phyloP scores from a whole-genome alignment of 2,329 filamentous ascomycete genomes.

The Berkeleyomyces basicola region DNA sequence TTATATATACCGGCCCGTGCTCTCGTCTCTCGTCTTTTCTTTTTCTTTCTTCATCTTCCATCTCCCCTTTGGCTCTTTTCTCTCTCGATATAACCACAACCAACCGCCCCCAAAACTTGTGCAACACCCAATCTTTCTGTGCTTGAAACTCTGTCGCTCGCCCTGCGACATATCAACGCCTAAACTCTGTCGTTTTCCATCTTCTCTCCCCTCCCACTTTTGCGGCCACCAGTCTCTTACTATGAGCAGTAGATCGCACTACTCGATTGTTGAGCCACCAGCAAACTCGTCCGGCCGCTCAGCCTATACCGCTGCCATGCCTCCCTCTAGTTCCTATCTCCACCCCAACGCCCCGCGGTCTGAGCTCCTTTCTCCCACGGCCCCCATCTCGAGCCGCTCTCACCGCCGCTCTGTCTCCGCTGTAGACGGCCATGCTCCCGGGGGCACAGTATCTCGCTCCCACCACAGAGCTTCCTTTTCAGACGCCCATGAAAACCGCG shows the following conservation, averaged over 20 bases:
- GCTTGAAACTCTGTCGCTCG: no score
- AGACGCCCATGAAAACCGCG: neutral
- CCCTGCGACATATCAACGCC: neutral
- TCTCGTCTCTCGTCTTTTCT: neutral
- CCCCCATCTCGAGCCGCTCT: conserved; percentile 18
- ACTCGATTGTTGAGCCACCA: conserved; percentile 7
- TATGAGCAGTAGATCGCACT: conserved; percentile 12
- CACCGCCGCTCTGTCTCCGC: conserved; percentile 13
- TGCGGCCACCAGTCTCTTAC: neutral
- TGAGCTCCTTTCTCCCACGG: conserved; percentile 16
- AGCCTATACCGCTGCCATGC: neutral
- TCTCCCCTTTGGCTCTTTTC: neutral
- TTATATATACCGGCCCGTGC: conserved; percentile 2
- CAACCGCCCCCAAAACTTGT: neutral
- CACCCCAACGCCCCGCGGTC: conserved; percentile 7
- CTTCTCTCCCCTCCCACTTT: neutral
- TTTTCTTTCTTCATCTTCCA: neutral
- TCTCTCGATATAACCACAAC: neutral
- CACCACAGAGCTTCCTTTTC: conserved; percentile 13
- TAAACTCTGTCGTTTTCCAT: neutral
- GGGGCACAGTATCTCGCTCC: conserved; percentile 16
- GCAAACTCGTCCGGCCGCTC: neutral
- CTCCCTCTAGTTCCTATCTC: conserved; percentile 1
- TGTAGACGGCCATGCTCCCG: neutral
- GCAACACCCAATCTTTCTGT: neutral